A percentile compares a stretch with the other conserved stretches of the same genome.
phyloP scores from a whole-genome alignment of 2,329 filamentous ascomycete genomes.

The Curvularia sp. region DNA sequence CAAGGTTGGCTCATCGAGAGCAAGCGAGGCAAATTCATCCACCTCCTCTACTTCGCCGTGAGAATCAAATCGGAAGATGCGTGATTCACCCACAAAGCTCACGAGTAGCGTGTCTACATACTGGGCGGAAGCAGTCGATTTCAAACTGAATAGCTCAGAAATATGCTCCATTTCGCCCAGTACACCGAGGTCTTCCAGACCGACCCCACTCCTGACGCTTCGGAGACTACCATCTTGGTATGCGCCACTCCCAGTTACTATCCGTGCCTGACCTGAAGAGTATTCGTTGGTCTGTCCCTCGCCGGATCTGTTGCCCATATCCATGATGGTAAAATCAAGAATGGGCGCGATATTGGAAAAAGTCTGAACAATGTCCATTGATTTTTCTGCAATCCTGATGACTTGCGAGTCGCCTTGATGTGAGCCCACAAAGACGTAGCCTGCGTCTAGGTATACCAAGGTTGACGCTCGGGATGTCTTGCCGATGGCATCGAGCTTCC shows the following conservation, averaged over 20 bases:
- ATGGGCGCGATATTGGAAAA: slow-evolving; percentile 88
- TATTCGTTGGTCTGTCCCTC: slow-evolving; percentile 86
- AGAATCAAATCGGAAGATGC: slow-evolving; percentile 77
- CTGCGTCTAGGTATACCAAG: slow-evolving; percentile 77
- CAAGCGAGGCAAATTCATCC: slow-evolving; percentile 74
- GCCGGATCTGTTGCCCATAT: slow-evolving; percentile 84
- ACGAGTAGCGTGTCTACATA: slow-evolving; percentile 76
- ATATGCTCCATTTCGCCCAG: slow-evolving; percentile 80
- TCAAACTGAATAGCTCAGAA: slow-evolving; percentile 74
- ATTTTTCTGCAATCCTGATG: slow-evolving; percentile 67
- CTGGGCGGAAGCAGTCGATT: slow-evolving; percentile 57
- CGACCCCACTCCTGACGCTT: slow-evolving; percentile 92
- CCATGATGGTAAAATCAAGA: slow-evolving; percentile 94
- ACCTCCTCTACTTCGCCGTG: slow-evolving; percentile 86
- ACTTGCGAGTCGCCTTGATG: slow-evolving; percentile 93
- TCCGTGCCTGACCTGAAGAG: slow-evolving; percentile 90
- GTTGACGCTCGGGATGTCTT: slow-evolving; percentile 77
- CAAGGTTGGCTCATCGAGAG: slow-evolving; percentile 74
- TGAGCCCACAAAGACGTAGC: slow-evolving; percentile 84
- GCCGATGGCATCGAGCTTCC: slow-evolving; percentile 73
- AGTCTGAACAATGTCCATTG: slow-evolving; percentile 74
- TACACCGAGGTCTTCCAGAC: slow-evolving; percentile 84
- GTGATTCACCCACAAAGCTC: slow-evolving; percentile 82
- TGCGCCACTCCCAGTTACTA: slow-evolving; percentile 91
- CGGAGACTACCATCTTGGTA: slow-evolving; percentile 87